Evolutionary conservation across 2,329 filamentous ascomycete genomes (phyloP), one percentile per base, ranked within the genome.

Genomic region (Pseudocercospora ulei): DNA sequence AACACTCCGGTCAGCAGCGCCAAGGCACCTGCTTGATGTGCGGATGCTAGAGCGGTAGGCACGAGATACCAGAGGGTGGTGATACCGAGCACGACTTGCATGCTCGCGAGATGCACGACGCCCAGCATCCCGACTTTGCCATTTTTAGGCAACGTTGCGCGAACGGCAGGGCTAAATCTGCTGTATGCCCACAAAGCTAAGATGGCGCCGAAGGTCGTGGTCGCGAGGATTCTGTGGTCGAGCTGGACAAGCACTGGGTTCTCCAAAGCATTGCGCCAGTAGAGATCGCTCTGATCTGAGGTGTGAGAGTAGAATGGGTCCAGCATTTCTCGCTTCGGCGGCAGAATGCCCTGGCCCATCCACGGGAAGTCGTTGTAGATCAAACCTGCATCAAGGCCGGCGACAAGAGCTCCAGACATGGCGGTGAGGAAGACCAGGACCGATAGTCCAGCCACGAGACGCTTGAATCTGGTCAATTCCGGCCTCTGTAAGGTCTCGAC

Each of bases 321-420:
- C 62, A 84, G 86, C 19, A 96, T 76, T 65, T 96, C 88, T 6
- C 75, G 71, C 56, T 72, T 76, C 1, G 88, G 88, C 1, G 88
- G 88, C 0, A 84, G 72, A 13, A 93, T 67, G 7, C 86, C 85
- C 3, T 76, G 64, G 5, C 90, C 90, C 90, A 98, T 98, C 64
- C 75, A 83, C 4, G 90, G 90, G 62, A 98, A 96, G 63, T 98
- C 86, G 61, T 98, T 98, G 70, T 98, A 98, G 64, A 98, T 96
- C 40, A 98, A 71, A 5, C 90, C 90, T 5, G 90, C 90, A 58
- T 98, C 90, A 8, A 98, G 78, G 19, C 90, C 90, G 4, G 90
- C 90, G 19, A 98, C 90, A 2, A 98, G 73, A 3, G 80, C 88
- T 38, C 88, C 90, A 3, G 90, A 95, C 74, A 98, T 83, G 56